Percentiles rank a stretch among this genome's conserved stretches.
Conservation (phyloP, 164 flowering plant species). For the Tetrastigma voinierianum region DNA sequence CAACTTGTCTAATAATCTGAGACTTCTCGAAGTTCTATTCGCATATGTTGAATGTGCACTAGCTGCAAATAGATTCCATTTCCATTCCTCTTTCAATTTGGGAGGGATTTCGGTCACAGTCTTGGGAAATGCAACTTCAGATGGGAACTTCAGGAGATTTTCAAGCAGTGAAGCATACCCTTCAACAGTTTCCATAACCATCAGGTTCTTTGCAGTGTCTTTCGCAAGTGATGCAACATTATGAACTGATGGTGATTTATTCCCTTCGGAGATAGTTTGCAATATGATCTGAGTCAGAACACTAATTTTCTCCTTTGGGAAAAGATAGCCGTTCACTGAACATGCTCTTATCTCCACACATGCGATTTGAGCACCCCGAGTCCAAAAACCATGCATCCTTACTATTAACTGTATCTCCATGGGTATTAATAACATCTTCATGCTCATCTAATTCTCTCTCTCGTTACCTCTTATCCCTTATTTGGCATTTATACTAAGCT, state of each 20-base stretch:
- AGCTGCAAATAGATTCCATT: slow-evolving; percentile 61
- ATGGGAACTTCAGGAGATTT: slow-evolving; percentile 65
- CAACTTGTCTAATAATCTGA: slow-evolving; percentile 43
- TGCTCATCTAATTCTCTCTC: too few species aligned
- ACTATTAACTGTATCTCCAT: too few species aligned
- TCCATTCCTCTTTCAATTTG: slow-evolving; percentile 69
- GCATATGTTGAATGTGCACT: slow-evolving; percentile 20
- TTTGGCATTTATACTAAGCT: too few species aligned
- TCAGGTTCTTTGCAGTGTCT: slow-evolving; percentile 63
- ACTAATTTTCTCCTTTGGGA: slow-evolving; percentile 67
- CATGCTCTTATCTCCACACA: too few species aligned
- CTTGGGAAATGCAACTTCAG: slow-evolving; percentile 73
- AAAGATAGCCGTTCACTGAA: slow-evolving; percentile 89
- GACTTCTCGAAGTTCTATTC: slow-evolving; percentile 37
- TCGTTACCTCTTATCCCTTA: too few species aligned
- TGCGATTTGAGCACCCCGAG: too few species aligned
- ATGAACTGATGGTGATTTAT: slow-evolving; percentile 60
- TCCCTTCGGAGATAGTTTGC: slow-evolving; percentile 64
- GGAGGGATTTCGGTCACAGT: slow-evolving; percentile 46
- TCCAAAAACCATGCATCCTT: too few species aligned
- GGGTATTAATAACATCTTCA: too few species aligned
- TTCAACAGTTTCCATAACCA: slow-evolving; percentile 75
- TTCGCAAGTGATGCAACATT: slow-evolving; percentile 66
- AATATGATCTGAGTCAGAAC: slow-evolving; percentile 43
- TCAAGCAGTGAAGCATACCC: slow-evolving; percentile 81